Evolutionary conservation across 495 filamentous ascomycete genomes (phyloP), one percentile per base, ranked within the genome.

Genomic region (Tuber aestivum): DNA sequence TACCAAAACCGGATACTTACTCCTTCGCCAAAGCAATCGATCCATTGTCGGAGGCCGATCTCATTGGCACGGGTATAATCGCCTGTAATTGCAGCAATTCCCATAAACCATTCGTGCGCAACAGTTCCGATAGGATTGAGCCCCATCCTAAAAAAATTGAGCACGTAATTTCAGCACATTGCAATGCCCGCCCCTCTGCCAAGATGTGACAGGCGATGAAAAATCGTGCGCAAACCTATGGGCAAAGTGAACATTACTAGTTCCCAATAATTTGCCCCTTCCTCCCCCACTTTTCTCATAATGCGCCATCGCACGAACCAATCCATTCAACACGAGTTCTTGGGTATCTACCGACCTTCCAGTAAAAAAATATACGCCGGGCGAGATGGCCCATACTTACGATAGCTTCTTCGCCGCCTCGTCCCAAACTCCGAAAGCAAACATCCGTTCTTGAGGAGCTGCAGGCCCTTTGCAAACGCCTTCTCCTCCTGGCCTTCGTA

Each of bases 21-120:
- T 3, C 94, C 94, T 83, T 94, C 90, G 0, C 95, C 95, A 80
- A 97, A 99, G 77, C 93, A 97, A 20, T 89, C 90, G 32, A 97
- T 87, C 95, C 95, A 99, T 82, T 94, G 93, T 70, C 88, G 85
- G 81, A 99, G 85, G 0, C 92, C 93, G 75, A 90, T 87, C 83
- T 95, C 93, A 74, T 93, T 97, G 9, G 96, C 93, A 71, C 88
- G 87, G 77, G 87, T 85, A 80, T 98, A 99, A 84, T 97, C 89
- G 74, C 92, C 87, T 5, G 92, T 94, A 80, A 97, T 92, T 45
- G 95, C 94, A 23, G 95, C 95, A 72, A 97, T 93, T 61, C 93
- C 93, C 95, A 99, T 99, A 85, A 97, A 97, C 96, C 96, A 99
- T 85, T 99, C 95, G 78, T 99, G 95, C 0, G 96, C 95, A 1